Conservation (phyloP, 768 basidiomycete species). For the Asterophora parasitica region DNA sequence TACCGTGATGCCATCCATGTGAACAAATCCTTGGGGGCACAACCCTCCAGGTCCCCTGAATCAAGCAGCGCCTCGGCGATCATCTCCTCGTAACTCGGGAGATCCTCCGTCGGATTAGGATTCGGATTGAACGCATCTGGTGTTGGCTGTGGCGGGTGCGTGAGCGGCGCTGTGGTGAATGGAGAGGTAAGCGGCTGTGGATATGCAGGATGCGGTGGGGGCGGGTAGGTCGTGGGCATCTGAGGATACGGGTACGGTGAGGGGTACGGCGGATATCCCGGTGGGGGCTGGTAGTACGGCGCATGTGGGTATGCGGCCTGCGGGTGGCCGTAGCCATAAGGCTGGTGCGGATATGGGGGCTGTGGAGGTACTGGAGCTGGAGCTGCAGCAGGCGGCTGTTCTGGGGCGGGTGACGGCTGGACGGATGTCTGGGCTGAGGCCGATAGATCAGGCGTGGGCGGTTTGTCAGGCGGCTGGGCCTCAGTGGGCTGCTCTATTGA, state of each 20-base stretch:
- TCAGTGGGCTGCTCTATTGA: slow-evolving; percentile 17
- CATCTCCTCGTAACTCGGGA: slow-evolving; percentile 92
- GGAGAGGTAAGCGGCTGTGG: slow-evolving; percentile 30
- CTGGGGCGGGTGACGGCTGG: slow-evolving; percentile 17
- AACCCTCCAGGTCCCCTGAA: slow-evolving; percentile 65
- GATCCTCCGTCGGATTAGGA: slow-evolving; percentile 37
- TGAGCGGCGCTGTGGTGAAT: slow-evolving; percentile 28
- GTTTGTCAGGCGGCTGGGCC: slow-evolving; percentile 23
- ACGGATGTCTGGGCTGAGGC: not conserved
- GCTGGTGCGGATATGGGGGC: slow-evolving; percentile 46
- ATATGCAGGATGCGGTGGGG: slow-evolving; percentile 18
- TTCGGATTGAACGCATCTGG: slow-evolving; percentile 20
- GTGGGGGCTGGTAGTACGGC: slow-evolving; percentile 56
- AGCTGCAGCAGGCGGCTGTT: slow-evolving; percentile 14
- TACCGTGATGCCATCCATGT: slow-evolving; percentile 80
- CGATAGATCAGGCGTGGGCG: slow-evolving; percentile 17
- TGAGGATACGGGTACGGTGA: slow-evolving; percentile 12
- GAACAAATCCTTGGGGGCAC: slow-evolving; percentile 79
- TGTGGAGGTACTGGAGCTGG: slow-evolving; percentile 16
- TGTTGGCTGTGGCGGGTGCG: slow-evolving; percentile 21
- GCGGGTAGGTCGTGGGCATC: slow-evolving; percentile 19
- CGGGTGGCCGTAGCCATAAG: slow-evolving; percentile 44
- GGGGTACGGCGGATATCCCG: slow-evolving; percentile 40
- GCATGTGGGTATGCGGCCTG: slow-evolving; percentile 61
- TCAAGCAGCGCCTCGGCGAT: slow-evolving; percentile 75